phyloP scores from a whole-genome alignment of 768 basidiomycete species.

The Tylopilus plumbeoviolaceoides region DNA sequence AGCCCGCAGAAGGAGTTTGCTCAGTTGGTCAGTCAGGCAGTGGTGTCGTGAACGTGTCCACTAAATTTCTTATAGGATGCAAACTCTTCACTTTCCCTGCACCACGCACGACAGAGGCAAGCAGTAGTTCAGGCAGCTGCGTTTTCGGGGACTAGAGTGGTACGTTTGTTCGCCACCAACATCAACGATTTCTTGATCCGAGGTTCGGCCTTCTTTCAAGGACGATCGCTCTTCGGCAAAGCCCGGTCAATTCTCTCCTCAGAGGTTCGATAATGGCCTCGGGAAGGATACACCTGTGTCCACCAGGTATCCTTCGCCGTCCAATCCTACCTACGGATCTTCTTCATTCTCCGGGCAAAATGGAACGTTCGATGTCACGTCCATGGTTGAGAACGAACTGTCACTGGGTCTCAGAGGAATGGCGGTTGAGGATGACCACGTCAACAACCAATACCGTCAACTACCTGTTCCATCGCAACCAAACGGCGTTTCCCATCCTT shows the following conservation, averaged over 20 bases:
- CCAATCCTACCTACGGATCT: constrained; percentile 34
- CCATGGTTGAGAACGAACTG: constrained; percentile 50
- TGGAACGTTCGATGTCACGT: constrained; percentile 36
- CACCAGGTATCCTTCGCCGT: constrained; percentile 46
- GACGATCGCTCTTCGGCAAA: constrained; percentile 47
- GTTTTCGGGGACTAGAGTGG: constrained; percentile 40
- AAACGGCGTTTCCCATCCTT: constrained; percentile 27
- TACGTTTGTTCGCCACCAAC: constrained; percentile 19
- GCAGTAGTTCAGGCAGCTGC: constrained; percentile 34
- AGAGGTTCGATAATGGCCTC: constrained; percentile 46
- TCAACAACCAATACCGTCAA: constrained; percentile 38
- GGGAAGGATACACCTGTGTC: constrained; percentile 38
- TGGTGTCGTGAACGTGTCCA: constrained; percentile 1
- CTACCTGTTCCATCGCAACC: constrained; percentile 27
- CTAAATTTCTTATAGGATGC: constrained; percentile 36
- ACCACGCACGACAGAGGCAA: constrained; percentile 47
- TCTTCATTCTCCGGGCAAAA: constrained; percentile 30
- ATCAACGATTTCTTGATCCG: constrained; percentile 13
- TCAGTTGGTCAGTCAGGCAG: constrained; percentile 40
- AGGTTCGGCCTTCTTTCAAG: constrained; percentile 27
- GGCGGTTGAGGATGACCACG: constrained; percentile 53
- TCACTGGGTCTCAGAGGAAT: constrained; percentile 57
- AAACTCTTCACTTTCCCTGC: constrained; percentile 39
- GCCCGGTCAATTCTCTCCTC: constrained; percentile 50
- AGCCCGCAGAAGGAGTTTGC: constrained; percentile 48